Conservation (phyloP, 441 rosid genomes). For the Viola pubescens region DNA sequence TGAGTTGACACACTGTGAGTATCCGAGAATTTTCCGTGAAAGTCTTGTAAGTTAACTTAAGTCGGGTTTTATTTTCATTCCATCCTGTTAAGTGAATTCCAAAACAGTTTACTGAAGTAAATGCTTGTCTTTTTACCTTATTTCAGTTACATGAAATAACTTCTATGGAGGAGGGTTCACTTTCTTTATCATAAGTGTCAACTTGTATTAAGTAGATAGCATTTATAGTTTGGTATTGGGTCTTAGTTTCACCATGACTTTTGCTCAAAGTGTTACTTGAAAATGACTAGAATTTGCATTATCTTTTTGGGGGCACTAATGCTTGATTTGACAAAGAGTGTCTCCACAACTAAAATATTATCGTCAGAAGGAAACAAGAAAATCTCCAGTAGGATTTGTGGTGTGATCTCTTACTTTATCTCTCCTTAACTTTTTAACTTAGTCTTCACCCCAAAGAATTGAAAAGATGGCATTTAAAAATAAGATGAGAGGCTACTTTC, state of each 20-base stretch:
- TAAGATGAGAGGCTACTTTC: constrained; percentile 46
- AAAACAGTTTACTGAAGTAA: not conserved
- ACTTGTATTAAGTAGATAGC: constrained; percentile 2
- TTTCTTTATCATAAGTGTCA: not conserved
- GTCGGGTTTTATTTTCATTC: no score
- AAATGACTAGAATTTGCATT: constrained; percentile 2
- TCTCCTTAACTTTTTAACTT: constrained; percentile 19
- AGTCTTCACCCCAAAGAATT: constrained; percentile 55
- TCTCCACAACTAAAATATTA: constrained; percentile 6
- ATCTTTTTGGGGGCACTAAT: not conserved
- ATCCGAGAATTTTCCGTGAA: no score
- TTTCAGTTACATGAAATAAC: not conserved
- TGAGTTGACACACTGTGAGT: no score
- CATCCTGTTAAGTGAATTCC: no score
- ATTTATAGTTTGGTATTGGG: constrained; percentile 28
- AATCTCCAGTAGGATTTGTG: constrained; percentile 7
- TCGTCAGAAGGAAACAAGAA: constrained; percentile 8
- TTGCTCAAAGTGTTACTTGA: constrained; percentile 21
- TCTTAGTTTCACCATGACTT: constrained; percentile 31
- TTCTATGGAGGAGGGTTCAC: not conserved
- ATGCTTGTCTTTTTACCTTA: not conserved
- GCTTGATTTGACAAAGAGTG: constrained; percentile 5
- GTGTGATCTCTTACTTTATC: constrained; percentile 25
- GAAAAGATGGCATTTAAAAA: constrained; percentile 18
- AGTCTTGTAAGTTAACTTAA: no score